Base-by-base conservation (phyloP, 495 filamentous ascomycete genomes). In the Evernia prunastri region DNA sequence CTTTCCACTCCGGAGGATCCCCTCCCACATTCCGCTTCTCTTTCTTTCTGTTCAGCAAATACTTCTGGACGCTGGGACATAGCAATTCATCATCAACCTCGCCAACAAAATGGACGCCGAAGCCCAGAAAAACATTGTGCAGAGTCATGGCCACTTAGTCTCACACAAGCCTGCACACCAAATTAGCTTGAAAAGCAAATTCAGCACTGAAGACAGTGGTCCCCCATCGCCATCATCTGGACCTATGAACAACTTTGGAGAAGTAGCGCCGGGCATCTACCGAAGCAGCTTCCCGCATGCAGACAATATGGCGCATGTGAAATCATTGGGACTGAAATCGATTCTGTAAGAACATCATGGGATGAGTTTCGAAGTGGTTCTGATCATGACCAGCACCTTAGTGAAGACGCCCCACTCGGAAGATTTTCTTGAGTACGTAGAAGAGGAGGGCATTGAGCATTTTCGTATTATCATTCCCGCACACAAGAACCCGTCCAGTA, bases 251-350 rank as follows among this genome's bases (percentile, higher is more conserved):
- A 92, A 93, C 67, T 92, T 89, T 67, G 87, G 82, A 33, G 72
- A 81, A 47, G 85, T 90, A 13, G 75, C 82, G 10, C 79, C 81
- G 6, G 86, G 86, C 13, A 78, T 96, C 8, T 95, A 88, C 69
- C 84, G 91, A n/a, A 89, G 87, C 70, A 84, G 84, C 53, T 94
- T 88, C 67, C 91, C 91, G 2, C 74, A 81, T 54, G 67, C 75
- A 8, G 79, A 82, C 54, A 86, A 92, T 70, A 84, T 88, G 62
- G 75, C 74, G 10, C 89, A 87, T 63, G 75, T 95, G 45, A 77
- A 81, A 62, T 76, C 70, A 12, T 78, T 95, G 36, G 75, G 82
- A 15, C 73, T 96, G 63, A 89, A 86, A 75, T 91, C 86, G 31
- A 83, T 95, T 39, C 75, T 96, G 88, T 90, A 75, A 72, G 83